phyloP scores from a whole-genome alignment of 1,284 basidiomycete genomes.

The Trichosporon faecale region DNA sequence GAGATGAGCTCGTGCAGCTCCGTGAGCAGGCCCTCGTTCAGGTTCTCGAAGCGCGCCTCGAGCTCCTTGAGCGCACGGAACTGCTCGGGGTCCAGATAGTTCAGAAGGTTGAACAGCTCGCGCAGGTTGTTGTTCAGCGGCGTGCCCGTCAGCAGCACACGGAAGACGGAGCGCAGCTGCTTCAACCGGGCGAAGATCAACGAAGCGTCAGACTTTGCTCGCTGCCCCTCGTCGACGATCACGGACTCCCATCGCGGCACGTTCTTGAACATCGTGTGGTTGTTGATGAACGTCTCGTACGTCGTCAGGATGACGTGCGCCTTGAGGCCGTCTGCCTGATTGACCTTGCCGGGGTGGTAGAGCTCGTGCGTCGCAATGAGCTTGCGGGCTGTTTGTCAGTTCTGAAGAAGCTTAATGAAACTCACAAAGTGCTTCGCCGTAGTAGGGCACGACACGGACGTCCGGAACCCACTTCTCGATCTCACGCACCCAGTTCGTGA shows the following conservation, averaged over 20 bases:
- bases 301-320: constrained; percentile 82
- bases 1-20: constrained; percentile 72
- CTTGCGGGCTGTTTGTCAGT: constrained; percentile 61
- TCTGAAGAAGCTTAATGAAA: not conserved
- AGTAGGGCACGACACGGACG: constrained; percentile 47
- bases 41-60: constrained; percentile 64
- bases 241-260: constrained; percentile 88
- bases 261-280: constrained; percentile 73
- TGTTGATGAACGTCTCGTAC: constrained; percentile 74
- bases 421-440: constrained; percentile 59
- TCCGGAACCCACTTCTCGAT: constrained; percentile 87
- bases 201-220: constrained; percentile 70
- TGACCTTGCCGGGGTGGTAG: constrained; percentile 57
- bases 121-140: constrained; percentile 95
- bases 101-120: constrained; percentile 91
- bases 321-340: constrained; percentile 47
- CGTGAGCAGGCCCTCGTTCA: constrained; percentile 73
- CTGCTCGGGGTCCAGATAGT: constrained; percentile 75
- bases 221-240: constrained; percentile 78
- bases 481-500: constrained; percentile 61
- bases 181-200: constrained; percentile 79
- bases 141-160: constrained; percentile 91
- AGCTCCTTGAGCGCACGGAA: constrained; percentile 66
- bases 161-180: constrained; percentile 72
- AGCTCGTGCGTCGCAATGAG: constrained; percentile 81